Evolutionary conservation across 2,329 filamentous ascomycete genomes (phyloP).

Genomic region (Raffaelea deltoideospora): DNA sequence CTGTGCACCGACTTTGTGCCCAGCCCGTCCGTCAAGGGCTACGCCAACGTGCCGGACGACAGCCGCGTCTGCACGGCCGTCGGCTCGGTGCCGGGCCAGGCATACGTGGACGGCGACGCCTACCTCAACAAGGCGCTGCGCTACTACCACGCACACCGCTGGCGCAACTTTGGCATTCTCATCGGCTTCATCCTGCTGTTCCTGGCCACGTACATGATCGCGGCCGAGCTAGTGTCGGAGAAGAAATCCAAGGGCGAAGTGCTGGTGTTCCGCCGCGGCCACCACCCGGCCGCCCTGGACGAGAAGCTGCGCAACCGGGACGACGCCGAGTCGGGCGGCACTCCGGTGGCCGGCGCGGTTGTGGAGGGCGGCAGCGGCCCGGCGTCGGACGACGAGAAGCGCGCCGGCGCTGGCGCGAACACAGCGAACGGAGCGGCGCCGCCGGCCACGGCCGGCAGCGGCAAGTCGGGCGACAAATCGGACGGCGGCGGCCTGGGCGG

Average conservation of each 20-base stretch:
- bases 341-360: too few relatives aligned
- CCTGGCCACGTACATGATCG: slow-evolving; percentile 44
- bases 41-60: slow-evolving; percentile 17
- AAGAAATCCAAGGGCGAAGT: slow-evolving; percentile 65
- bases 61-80: slow-evolving; percentile 42
- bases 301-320: slow-evolving; percentile 49
- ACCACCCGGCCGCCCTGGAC: slow-evolving; percentile 41
- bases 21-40: slow-evolving; percentile 16
- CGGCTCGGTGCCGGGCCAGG: slow-evolving; percentile 39
- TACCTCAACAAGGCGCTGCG: slow-evolving; percentile 39
- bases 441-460: neutral
- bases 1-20: slow-evolving; percentile 32
- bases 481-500: slow-evolving; percentile 29
- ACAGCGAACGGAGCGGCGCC: too few relatives aligned
- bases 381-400: slow-evolving; percentile 18
- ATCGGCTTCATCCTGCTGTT: slow-evolving; percentile 50
- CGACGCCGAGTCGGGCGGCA: slow-evolving; percentile 39
- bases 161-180: slow-evolving; percentile 59
- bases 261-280: slow-evolving; percentile 57
- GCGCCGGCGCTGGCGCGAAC: neutral
- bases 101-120: slow-evolving; percentile 38
- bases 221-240: slow-evolving; percentile 49
- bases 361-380: too few relatives aligned
- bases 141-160: slow-evolving; percentile 45
- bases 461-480: slow-evolving; percentile 5